phyloP scores from a whole-genome alignment of 2,329 filamentous ascomycete species.

The Elsinoe necatrix region DNA sequence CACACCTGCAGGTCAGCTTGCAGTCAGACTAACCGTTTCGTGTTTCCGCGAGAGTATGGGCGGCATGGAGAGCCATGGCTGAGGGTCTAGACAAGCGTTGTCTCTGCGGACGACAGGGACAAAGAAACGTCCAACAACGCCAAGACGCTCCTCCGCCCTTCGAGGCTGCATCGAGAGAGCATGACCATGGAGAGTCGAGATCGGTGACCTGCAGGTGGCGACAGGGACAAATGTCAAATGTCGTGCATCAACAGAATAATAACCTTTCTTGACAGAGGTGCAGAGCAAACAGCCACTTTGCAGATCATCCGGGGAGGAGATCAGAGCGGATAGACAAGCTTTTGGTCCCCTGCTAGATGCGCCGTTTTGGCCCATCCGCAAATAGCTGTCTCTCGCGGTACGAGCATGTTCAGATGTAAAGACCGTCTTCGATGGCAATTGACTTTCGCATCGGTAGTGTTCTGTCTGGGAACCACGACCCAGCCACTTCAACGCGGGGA shows the following conservation, averaged over 20 bases:
- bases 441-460: background rate
- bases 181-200: background rate
- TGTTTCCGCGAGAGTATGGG: background rate
- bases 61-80: background rate
- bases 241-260: background rate
- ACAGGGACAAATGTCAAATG: background rate
- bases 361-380: background rate
- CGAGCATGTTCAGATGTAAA: background rate
- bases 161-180: background rate
- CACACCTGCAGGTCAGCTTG: background rate
- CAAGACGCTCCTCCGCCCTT: background rate
- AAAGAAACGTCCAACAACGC: background rate
- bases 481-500: background rate
- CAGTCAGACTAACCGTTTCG: background rate
- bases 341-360: background rate
- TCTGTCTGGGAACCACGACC: background rate
- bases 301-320: background rate
- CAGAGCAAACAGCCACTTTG: background rate
- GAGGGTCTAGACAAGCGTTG: background rate
- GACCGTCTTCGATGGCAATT: background rate
- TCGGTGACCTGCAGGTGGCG: background rate
- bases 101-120: background rate
- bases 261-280: background rate
- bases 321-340: conserved; percentile 1
- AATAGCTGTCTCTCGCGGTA: background rate